Evolutionary conservation across 2,329 filamentous ascomycete species (phyloP).

Genomic region (Cercospora canescens): DNA sequence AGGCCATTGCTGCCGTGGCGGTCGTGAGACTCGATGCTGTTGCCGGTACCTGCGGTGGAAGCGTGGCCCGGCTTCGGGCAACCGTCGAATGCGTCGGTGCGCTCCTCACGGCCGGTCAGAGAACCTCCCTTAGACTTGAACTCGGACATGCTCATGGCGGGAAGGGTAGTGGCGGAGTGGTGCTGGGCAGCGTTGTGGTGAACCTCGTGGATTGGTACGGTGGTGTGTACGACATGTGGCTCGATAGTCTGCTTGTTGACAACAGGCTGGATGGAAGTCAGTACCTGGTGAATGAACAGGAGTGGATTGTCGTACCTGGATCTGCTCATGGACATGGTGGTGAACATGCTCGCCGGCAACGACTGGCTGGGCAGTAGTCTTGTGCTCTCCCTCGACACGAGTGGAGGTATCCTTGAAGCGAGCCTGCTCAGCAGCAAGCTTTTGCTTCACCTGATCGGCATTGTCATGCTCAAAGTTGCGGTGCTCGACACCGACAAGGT

Average conservation of each 20-base stretch:
- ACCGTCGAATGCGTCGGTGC: slow-evolving; percentile 62
- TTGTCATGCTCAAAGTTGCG: slow-evolving; percentile 63
- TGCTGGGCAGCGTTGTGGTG: slow-evolving; percentile 68
- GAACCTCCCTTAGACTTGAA: slow-evolving; percentile 60
- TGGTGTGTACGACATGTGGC: slow-evolving; percentile 68
- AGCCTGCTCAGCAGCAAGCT: slow-evolving; percentile 54
- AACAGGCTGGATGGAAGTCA: slow-evolving; percentile 65
- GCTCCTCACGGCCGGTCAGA: slow-evolving; percentile 56
- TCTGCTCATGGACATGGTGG: slow-evolving; percentile 66
- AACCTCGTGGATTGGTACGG: slow-evolving; percentile 69
- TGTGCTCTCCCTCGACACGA: slow-evolving; percentile 52
- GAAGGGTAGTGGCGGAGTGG: slow-evolving; percentile 64
- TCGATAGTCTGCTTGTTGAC: slow-evolving; percentile 68
- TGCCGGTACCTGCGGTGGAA: slow-evolving; percentile 4
- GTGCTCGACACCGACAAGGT: slow-evolving; percentile 60
- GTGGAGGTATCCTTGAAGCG: slow-evolving; percentile 55
- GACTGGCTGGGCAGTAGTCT: slow-evolving; percentile 48
- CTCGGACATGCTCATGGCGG: slow-evolving; percentile 64
- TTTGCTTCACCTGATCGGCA: slow-evolving; percentile 47
- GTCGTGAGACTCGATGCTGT: slow-evolving; percentile 13
- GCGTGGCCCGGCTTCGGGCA: slow-evolving; percentile 13
- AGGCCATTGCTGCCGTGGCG: slow-evolving; percentile 5
- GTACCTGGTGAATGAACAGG: slow-evolving; percentile 50
- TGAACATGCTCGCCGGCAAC: slow-evolving; percentile 64
- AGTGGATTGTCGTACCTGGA: slow-evolving; percentile 35